Base-by-base conservation (phyloP, 2,329 filamentous ascomycete genomes). In the Chaetomiaceae sp. region DNA sequence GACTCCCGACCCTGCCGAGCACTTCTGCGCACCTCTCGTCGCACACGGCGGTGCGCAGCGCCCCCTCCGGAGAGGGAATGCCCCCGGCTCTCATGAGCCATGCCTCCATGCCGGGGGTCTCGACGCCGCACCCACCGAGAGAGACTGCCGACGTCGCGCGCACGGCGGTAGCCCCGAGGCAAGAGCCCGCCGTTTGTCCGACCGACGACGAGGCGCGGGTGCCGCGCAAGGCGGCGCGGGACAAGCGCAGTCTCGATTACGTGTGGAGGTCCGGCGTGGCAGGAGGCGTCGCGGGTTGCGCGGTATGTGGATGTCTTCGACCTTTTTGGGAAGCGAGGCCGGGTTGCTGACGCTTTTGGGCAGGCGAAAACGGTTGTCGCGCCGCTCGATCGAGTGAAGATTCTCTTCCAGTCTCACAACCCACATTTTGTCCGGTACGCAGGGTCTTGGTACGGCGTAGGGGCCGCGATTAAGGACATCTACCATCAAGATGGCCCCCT, bases 331-430 rank as follows among this genome's bases (percentile, higher is more conserved):
- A 12, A 24, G n/a, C 20, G 10, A 10, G 17, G 3, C 11, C 50
- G 32, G 15, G 11, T 19, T 38, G 33, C 54, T 60, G 41, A 63
- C 47, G 20, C 7, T 11, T 14, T 11, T 18, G 36, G 51, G 42
- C 58, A 95, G 89, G 93, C 86, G 51, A 98, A 98, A 74, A 96
- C 91, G 0, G 74, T 95, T 6, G 94, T 98, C 30, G 93, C 89
- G 19, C 93, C 93, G 19, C 85, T 98, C 54, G 93, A 98, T 68
- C 84, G 93, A 56, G 93, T 98, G 60, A 98, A 98, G 70, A 98
- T 98, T 62, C 84, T 98, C 34, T 97, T 98, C 70, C 93, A 98
- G 66, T 86, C 93, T 42, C 88, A 86, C 61, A 96, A 93, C 60
- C 93, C 93, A 3, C 84, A 93, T 57, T 98, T 95, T 64, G 79